Base-by-base conservation (phyloP, 106 monocot genomes). In the Xerophyta viscosa region DNA sequence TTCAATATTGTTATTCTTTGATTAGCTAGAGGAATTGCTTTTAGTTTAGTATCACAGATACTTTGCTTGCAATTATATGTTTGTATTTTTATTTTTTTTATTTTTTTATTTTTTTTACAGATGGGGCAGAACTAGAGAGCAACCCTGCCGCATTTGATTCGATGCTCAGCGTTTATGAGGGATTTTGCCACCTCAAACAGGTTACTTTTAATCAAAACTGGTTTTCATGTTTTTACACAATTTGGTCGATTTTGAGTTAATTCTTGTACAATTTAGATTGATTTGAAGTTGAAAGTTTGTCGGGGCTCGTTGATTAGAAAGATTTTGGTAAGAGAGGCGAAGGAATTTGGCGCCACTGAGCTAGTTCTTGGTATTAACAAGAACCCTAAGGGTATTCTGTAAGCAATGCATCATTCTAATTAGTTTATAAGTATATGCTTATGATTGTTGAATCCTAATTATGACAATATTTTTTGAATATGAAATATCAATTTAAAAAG, bases 121-220 rank as follows among this genome's bases (percentile, higher is more conserved):
- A 61, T 51, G 37, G 30, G 28, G 52, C 31, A 30, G 58, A 68
- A 31, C 61, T n/a, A 8, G 41, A 46, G 37, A 47, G 57, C 47
- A 55, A 50, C 12, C 43, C 57, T 21, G 58, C 73, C 44, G 66
- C 48, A 12, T 77, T 83, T 24, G 65, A 83, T n/a, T 58, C 73
- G 30, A 52, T 78, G 52, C 66, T 83, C 1, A 61, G 66, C 26
- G 83, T 71, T 25, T 83, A 83, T 65, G 74, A 78, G 43, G 83
- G 83, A 0, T 83, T 83, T 70, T 83, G 83, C 59, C 73, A 83
- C 27, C 59, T 83, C 21, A 83, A 78, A 57, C 83, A 78, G 77
- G 81, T 81, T 27, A 33, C 30, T 4, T 46, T 31, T 27, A 29
- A 19, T 27, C 37, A 0, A 13, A 17, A 13, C 3, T 3, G 14